phyloP scores from a whole-genome alignment of 148 eudicot genomes.

The Amaranthus cruentus region DNA sequence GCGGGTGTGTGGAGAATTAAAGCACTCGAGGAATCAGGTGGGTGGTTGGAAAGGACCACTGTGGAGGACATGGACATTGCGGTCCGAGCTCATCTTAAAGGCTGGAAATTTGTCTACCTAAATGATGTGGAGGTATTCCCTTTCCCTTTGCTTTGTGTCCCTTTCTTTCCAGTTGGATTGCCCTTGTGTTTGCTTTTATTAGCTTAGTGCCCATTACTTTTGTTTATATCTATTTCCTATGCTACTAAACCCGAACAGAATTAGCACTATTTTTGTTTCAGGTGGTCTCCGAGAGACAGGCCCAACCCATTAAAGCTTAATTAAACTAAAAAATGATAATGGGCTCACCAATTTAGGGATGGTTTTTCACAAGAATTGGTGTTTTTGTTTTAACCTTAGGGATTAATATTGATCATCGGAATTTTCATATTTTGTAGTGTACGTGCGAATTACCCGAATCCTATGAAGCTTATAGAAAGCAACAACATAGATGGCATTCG shows the following conservation, averaged over 20 bases:
- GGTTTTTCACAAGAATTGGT: no score
- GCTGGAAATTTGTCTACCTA: conserved; percentile 94
- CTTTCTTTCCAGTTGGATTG: conserved; percentile 18
- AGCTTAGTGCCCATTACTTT: conserved; percentile 2
- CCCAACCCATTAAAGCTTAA: no score
- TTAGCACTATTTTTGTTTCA: not conserved
- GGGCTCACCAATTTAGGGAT: no score
- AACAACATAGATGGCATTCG: conserved; percentile 98
- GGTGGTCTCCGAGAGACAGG: no score
- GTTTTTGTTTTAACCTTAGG: not conserved
- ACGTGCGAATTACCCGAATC: conserved; percentile 97
- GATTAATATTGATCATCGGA: conserved; percentile 1
- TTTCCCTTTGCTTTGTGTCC: not conserved
- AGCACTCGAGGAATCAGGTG: conserved; percentile 92
- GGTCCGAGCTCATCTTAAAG: conserved; percentile 92
- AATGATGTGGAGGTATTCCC: conserved; percentile 90
- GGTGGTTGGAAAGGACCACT: conserved; percentile 98
- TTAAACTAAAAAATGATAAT: no score
- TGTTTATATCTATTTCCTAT: not conserved
- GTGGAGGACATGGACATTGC: conserved; percentile 99
- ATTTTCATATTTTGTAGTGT: conserved; percentile 45
- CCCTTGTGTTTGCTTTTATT: conserved; percentile 19
- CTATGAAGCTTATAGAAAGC: conserved; percentile 92
- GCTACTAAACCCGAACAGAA: not conserved
- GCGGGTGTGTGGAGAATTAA: conserved; percentile 99